These are phyloP conservation scores for Backusella parvicylindrica DNA, from an alignment of 192 early-diverging fungal species.

Conservation along the genomic window DNA sequence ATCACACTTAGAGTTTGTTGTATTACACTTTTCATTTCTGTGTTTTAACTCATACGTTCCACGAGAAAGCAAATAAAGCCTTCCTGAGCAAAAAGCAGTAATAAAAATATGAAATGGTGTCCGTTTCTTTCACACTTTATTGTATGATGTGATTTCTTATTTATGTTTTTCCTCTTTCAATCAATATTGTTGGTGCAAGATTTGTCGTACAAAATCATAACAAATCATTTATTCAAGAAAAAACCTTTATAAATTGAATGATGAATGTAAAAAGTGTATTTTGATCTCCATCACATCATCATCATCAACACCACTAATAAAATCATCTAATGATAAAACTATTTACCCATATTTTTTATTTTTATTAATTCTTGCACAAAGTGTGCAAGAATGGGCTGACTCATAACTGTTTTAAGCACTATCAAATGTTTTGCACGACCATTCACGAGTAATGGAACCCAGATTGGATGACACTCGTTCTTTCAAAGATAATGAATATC, in stretches of 20 bases:
- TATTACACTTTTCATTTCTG: not conserved
- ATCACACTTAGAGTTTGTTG: not conserved
- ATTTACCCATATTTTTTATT: not conserved
- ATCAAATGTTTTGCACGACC: not conserved
- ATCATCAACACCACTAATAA: not conserved
- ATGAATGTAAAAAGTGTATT: not conserved
- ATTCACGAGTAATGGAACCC: not conserved
- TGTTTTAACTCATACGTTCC: not conserved
- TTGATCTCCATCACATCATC: not conserved
- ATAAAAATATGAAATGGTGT: not conserved
- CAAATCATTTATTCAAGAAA: not conserved
- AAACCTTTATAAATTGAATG: not conserved
- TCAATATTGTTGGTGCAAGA: not conserved
- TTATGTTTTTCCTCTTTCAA: not conserved
- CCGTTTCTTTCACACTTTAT: not conserved
- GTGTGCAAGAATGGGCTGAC: not conserved
- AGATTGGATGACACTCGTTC: conserved; percentile 1
- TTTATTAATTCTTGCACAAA: not conserved
- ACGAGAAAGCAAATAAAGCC: not conserved
- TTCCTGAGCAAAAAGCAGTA: not conserved
- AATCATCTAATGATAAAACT: not conserved
- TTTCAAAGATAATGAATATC: not conserved
- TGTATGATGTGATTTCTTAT: not conserved
- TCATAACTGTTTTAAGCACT: not conserved
- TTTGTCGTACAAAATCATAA: not conserved